Base-by-base conservation (phyloP, 805 yeast species). In the Candida schatavii region DNA sequence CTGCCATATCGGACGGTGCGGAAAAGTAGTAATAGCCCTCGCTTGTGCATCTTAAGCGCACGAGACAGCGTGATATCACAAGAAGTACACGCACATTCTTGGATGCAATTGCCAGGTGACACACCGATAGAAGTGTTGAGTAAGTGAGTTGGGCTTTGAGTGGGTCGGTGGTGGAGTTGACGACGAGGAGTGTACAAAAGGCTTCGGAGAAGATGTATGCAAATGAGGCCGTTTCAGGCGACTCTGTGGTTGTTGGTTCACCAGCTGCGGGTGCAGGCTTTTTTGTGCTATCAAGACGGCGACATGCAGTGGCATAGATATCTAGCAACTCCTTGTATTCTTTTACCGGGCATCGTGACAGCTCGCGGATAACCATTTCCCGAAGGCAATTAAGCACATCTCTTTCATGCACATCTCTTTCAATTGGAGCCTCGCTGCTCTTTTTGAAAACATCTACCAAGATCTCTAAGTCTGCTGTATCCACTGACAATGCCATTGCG, bases 1-100 rank as follows among this genome's bases (percentile, higher is more conserved):
- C 88, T 32, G 78, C 83, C 68, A 83, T 77, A 54, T 85, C 87
- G 1, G 60, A 55, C 3, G 85, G 83, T 5, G 69, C 62, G 2
- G 78, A 60, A 33, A 84, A 62, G 51, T 69, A 77, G 2, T 84
- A 59, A 27, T 57, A 60, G 4, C 68, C 65, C 3, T 70, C 71
- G 11, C 64, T 54, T 2, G 80, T 72, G 0, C 67, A 67, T 40
- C 91, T 66, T 1, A 83, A 62, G 46, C 88, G 66, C 15, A 77
- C 62, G 41, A 85, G 60, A 13, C 79, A 61, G 39, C 82, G 71
- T 5, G 80, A 65, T 2, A 78, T 57, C 3, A 71, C 63, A n/a
- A 84, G 57, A 36, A 77, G 59, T 3, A 72, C 48, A 7, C 63
- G 64, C 3, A 60, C 52, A 15, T 69, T 54, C 14, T 66, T 65